A percentile compares a stretch with the other conserved stretches of the same genome.
These are phyloP conservation scores for Leccinum ochraceum DNA, from an alignment of 768 basidiomycete species.

Conservation along the genomic window DNA sequence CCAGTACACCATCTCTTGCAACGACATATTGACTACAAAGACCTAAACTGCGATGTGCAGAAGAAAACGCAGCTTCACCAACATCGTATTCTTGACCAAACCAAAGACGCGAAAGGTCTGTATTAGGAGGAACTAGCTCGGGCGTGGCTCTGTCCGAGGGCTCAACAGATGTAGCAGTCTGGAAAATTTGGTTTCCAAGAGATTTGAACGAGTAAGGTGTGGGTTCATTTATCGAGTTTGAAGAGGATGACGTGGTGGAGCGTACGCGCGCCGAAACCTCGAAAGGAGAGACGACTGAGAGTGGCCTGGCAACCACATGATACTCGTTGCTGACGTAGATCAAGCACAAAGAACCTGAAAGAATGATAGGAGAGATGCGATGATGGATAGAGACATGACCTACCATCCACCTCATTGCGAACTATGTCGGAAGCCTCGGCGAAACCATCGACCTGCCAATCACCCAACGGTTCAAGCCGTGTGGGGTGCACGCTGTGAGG, in stretches of 20 bases:
- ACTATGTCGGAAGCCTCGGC: slow-evolving; percentile 47
- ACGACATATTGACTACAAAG: slow-evolving; percentile 24
- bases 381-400: slow-evolving; percentile 15
- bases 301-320: slow-evolving; percentile 44
- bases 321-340: slow-evolving; percentile 45
- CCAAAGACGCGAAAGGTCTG: slow-evolving; percentile 23
- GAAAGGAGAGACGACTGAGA: slow-evolving; percentile 36
- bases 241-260: slow-evolving; percentile 20
- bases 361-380: slow-evolving; percentile 12
- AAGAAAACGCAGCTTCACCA: slow-evolving; percentile 18
- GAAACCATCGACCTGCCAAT: slow-evolving; percentile 56
- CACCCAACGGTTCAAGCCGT: slow-evolving; percentile 48
- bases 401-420: slow-evolving; percentile 48
- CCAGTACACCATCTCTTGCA: slow-evolving; percentile 34
- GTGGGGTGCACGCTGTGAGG: slow-evolving; percentile 16
- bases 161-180: slow-evolving; percentile 36
- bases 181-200: slow-evolving; percentile 49
- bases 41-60: slow-evolving; percentile 12
- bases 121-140: slow-evolving; percentile 31
- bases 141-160: slow-evolving; percentile 25
- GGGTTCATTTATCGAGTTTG: slow-evolving; percentile 25
- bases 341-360: slow-evolving; percentile 25
- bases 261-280: slow-evolving; percentile 14
- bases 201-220: slow-evolving; percentile 57
- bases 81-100: slow-evolving; percentile 28